Evolutionary conservation across 768 basidiomycete genomes (phyloP).

Genomic region (Chalciporus piperatus): DNA sequence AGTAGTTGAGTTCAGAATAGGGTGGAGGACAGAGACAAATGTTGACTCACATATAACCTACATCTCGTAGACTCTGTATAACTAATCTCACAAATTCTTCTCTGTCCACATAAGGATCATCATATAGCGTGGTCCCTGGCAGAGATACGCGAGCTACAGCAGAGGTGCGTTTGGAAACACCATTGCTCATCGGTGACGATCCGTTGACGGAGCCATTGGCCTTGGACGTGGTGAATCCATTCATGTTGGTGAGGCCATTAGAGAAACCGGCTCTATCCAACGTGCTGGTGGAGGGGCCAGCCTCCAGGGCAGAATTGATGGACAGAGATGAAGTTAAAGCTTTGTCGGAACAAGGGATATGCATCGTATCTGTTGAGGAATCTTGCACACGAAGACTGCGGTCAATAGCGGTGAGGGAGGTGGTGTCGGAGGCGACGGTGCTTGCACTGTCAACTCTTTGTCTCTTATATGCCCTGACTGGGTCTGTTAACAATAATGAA

Average conservation of each 20-base stretch:
- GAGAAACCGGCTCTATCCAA: slow-evolving; percentile 31
- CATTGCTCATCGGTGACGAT: slow-evolving; percentile 46
- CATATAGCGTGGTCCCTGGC: slow-evolving; percentile 73
- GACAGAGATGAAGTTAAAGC: slow-evolving; percentile 43
- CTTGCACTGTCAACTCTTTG: slow-evolving; percentile 53
- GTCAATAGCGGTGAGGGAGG: slow-evolving; percentile 23
- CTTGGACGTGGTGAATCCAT: slow-evolving; percentile 30
- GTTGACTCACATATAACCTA: slow-evolving; percentile 65
- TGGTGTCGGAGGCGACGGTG: slow-evolving; percentile 34
- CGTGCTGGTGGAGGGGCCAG: slow-evolving; percentile 51
- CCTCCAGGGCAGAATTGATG: slow-evolving; percentile 40
- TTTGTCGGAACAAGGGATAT: slow-evolving; percentile 50
- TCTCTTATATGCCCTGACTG: slow-evolving; percentile 63
- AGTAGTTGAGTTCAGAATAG: slow-evolving; percentile 12
- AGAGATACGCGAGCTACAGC: slow-evolving; percentile 60
- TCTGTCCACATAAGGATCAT: slow-evolving; percentile 75
- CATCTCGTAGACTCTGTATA: slow-evolving; percentile 85
- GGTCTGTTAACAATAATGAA: slow-evolving; percentile 35
- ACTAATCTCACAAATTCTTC: slow-evolving; percentile 90
- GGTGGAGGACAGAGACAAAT: slow-evolving; percentile 8
- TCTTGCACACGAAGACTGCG: slow-evolving; percentile 23
- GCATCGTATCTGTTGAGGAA: slow-evolving; percentile 44
- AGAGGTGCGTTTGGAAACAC: slow-evolving; percentile 45
- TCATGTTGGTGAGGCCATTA: slow-evolving; percentile 43
- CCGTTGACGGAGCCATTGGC: slow-evolving; percentile 36